phyloP scores from a whole-genome alignment of 139 green algal genomes.

The Chlamydomonas sp. region DNA sequence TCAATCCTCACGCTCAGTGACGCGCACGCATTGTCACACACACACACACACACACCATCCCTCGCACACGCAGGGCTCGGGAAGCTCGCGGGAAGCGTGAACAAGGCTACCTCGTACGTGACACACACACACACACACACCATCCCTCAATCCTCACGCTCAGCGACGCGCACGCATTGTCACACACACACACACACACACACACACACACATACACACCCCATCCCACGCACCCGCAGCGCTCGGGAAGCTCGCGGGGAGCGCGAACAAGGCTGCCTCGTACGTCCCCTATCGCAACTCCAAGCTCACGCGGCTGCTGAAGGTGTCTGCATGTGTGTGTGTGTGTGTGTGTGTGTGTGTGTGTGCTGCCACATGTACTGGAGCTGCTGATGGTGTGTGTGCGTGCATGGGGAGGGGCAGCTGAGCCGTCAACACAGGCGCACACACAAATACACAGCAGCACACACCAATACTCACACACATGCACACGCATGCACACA shows the following conservation, averaged over 20 bases:
- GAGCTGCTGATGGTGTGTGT: no score
- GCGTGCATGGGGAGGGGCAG: no score
- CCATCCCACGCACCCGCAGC: no score
- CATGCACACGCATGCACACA: no score
- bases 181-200: slow-evolving; percentile 75
- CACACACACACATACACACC: slow-evolving; percentile 77
- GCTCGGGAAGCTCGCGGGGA: slow-evolving; percentile 46
- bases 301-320: slow-evolving; percentile 70
- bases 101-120: slow-evolving; percentile 52
- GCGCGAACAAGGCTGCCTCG: slow-evolving; percentile 17
- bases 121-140: slow-evolving; percentile 64
- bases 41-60: neutral
- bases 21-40: neutral
- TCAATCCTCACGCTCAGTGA: neutral
- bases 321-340: slow-evolving; percentile 10
- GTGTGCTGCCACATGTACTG: no score
- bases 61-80: neutral
- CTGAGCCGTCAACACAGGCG: no score
- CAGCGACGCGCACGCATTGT: no score
- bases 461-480: no score
- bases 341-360: neutral
- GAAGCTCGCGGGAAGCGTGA: slow-evolving; percentile 47
- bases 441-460: no score
- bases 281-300: slow-evolving; percentile 72
- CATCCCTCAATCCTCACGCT: no score